Evolutionary conservation across 1,284 basidiomycete species (phyloP), one percentile per base, ranked within the genome.

Genomic region (Malassezia obtusa): DNA sequence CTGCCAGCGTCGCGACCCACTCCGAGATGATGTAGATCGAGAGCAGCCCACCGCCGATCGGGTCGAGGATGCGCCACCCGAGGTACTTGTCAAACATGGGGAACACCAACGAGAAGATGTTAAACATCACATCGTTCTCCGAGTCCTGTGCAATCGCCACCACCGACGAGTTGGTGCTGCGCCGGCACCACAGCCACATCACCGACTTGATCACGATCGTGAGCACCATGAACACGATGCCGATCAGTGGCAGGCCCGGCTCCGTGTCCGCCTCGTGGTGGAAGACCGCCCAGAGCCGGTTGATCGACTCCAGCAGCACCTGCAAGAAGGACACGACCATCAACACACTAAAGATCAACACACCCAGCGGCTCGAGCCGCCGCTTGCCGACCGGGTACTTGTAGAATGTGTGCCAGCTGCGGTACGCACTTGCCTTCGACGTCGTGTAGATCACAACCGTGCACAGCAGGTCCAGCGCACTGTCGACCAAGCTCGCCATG

Each of bases 51-150:
- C 61, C 63, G 2, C 71, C 71, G 50, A 73, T 64, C 1, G 71
- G 69, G 52, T 73, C 71, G 28, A 73, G 62, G 0, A 63, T 52
- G 3, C 61, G 62, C 53, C 56, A 51, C 10, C 61, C 59, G 2
- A 67, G 58, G 31, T 60, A 53, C n/a, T 56, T 44, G 24, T 60
- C 65, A 30, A 77, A 37, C 47, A 77, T 76, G 15, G 80, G 80
- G 61, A 81, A 81, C 22, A 78, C 66, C 15, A 81, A 74, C 7
- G 79, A 80, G 61, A 79, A 77, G 24, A 77, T 67, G 67, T 81
- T 81, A 69, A 81, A 78, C 37, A 78, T 77, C 11, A 75, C 75
- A 55, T 80, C 79, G 61, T 80, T 80, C 63, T 79, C 76, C 8
- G 79, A 79, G 58, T 79, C 78, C 49, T 76, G 75, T 15, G 74